These are phyloP conservation scores for Dothidotthia symphoricarpi DNA, from an alignment of 2,329 filamentous ascomycete species.

Conservation along the genomic window DNA sequence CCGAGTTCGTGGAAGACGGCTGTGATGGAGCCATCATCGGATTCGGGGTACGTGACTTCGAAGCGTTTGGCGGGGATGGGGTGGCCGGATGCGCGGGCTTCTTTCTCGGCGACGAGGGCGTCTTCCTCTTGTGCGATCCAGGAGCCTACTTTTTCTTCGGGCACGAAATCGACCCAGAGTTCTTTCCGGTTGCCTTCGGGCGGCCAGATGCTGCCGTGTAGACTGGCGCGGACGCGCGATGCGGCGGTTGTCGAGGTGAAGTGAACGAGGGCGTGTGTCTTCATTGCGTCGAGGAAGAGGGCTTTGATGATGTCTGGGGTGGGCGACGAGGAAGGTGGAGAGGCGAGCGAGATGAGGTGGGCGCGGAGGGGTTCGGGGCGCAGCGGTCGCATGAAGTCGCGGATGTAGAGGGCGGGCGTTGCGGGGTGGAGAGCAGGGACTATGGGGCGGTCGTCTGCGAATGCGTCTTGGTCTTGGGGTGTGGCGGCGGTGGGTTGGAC, in stretches of 20 bases:
- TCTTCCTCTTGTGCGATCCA: constrained; percentile 63
- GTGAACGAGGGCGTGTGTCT: constrained; percentile 80
- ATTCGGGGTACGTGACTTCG: constrained; percentile 33
- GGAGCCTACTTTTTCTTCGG: constrained; percentile 65
- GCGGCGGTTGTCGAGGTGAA: constrained; percentile 71
- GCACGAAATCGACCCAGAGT: constrained; percentile 87
- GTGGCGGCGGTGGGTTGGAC: constrained; percentile 18
- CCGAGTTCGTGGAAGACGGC: constrained; percentile 39
- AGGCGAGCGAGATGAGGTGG: constrained; percentile 69
- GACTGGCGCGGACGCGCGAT: constrained; percentile 67
- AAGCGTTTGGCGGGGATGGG: constrained; percentile 27
- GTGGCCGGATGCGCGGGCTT: constrained; percentile 20
- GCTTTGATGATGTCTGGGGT: constrained; percentile 59
- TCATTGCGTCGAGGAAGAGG: constrained; percentile 80
- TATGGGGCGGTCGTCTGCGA: constrained; percentile 33
- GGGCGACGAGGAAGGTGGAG: constrained; percentile 51
- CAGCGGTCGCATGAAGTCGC: constrained; percentile 84
- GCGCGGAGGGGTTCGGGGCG: constrained; percentile 64
- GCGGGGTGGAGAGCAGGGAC: constrained; percentile 44
- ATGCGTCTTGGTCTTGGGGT: constrained; percentile 12
- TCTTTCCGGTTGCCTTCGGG: constrained; percentile 80
- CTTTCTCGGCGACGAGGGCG: constrained; percentile 30
- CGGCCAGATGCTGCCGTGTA: constrained; percentile 83
- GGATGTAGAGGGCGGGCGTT: constrained; percentile 68
- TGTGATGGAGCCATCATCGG: constrained; percentile 7